A percentile compares a stretch with the other conserved stretches of the same genome.
phyloP scores from a whole-genome alignment of 352 stramenopile genomes.

The Phytophthora tubulina region DNA sequence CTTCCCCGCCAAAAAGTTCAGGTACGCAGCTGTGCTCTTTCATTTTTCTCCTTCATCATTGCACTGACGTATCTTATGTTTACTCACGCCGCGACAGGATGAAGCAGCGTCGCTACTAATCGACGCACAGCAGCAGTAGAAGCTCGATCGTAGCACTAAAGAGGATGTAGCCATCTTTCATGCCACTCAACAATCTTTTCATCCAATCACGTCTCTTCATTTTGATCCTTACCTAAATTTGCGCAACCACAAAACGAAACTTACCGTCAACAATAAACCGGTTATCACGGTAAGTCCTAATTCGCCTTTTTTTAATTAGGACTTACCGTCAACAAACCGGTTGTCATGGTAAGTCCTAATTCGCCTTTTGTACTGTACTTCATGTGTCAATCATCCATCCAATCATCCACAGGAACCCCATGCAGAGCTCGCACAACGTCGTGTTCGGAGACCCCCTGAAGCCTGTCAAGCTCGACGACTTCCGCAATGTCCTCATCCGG shows the following conservation, averaged over 20 bases:
- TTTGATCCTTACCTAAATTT: neutral
- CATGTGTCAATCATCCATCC: constrained; percentile 4
- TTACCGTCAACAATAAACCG: too few relatives aligned
- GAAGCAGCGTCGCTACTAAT: constrained; percentile 79
- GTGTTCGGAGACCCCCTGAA: constrained; percentile 75
- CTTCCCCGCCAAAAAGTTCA: constrained; percentile 88
- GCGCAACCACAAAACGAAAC: neutral
- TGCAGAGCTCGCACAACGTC: constrained; percentile 71
- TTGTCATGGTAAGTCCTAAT: neutral
- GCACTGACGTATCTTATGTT: constrained; percentile 9
- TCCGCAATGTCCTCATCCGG: constrained; percentile 90
- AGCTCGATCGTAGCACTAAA: neutral
- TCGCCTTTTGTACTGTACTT: neutral
- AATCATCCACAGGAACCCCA: constrained; percentile 13
- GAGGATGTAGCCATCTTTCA: constrained; percentile 4
- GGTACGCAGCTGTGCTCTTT: constrained; percentile 42
- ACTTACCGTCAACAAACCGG: too few relatives aligned
- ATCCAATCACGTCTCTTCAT: constrained; percentile 19
- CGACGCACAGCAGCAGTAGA: constrained; percentile 22
- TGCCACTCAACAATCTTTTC: constrained; percentile 27
- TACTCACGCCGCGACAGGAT: constrained; percentile 40
- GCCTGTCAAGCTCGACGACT: constrained; percentile 87
- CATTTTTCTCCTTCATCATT: constrained; percentile 1
- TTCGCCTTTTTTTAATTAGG: too few relatives aligned
- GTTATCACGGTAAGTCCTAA: too few relatives aligned